Evolutionary conservation across 1,284 basidiomycete genomes (phyloP).

Genomic region (Apiotrichum siamense): DNA sequence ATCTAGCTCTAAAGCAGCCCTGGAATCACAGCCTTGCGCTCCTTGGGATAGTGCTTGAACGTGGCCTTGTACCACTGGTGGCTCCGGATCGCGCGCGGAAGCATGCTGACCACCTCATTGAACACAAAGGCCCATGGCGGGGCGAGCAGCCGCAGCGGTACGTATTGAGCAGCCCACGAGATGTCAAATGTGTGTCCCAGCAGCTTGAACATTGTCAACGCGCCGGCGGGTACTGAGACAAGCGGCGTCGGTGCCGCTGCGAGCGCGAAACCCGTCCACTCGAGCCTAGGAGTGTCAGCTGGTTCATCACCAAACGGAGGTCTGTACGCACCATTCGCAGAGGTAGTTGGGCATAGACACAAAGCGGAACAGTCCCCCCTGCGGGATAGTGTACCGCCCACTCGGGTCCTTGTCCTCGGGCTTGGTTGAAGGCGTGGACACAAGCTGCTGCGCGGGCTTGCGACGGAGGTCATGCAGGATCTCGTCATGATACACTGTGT

Average conservation of each 20-base stretch:
- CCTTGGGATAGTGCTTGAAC: constrained; percentile 63
- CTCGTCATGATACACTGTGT: constrained; percentile 74
- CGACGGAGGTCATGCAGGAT: constrained; percentile 69
- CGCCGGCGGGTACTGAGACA: constrained; percentile 14
- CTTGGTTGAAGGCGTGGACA: constrained; percentile 10
- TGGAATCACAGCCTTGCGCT: constrained; percentile 62
- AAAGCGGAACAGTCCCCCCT: constrained; percentile 68
- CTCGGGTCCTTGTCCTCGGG: constrained; percentile 27
- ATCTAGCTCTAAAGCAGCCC: constrained; percentile 56
- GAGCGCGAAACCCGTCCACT: constrained; percentile 74
- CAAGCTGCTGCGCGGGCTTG: constrained; percentile 14
- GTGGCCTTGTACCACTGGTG: constrained; percentile 72
- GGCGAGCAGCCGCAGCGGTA: constrained; percentile 42
- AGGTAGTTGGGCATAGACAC: constrained; percentile 91
- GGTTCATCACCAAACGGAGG: background rate
- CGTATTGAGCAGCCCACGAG: background rate
- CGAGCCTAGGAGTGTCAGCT: constrained; percentile 52
- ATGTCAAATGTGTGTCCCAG: background rate
- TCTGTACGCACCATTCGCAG: constrained; percentile 60
- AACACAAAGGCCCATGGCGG: constrained; percentile 73
- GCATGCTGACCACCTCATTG: constrained; percentile 65
- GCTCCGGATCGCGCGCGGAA: constrained; percentile 69
- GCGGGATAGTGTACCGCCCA: constrained; percentile 66
- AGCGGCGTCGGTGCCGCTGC: constrained; percentile 46
- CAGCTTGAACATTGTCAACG: background rate